Evolutionary conservation across 805 yeast genomes (phyloP).

Genomic region (Starmerella bombi): DNA sequence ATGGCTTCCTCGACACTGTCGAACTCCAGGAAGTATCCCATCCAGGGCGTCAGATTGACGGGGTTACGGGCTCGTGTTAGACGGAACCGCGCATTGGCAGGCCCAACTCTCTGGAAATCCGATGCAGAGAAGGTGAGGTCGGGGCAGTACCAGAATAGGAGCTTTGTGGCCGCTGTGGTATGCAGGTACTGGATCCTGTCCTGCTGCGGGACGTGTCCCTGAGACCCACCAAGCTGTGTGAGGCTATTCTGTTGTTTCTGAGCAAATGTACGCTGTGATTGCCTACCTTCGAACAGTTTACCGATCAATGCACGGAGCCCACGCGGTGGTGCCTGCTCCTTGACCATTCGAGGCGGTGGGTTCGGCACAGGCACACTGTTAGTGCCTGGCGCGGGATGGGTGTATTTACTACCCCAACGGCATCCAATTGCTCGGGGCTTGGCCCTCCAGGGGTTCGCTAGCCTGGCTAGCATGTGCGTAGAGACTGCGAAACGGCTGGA

Average conservation of each 20-base stretch:
- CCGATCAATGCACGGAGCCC: constrained; percentile 15
- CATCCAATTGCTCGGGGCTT: too few relatives aligned
- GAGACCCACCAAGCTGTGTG: neutral
- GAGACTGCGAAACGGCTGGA: too few relatives aligned
- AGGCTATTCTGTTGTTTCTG: constrained; percentile 2
- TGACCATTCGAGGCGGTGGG: constrained; percentile 16
- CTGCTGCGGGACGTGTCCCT: neutral
- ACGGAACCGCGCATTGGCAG: constrained; percentile 26
- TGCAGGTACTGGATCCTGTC: constrained; percentile 13
- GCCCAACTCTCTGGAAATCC: constrained; percentile 27
- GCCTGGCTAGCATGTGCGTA: too few relatives aligned
- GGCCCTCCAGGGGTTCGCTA: too few relatives aligned
- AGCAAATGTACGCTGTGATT: constrained; percentile 1
- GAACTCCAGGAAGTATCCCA: constrained; percentile 44
- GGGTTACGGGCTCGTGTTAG: constrained; percentile 41
- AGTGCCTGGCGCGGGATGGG: constrained; percentile 12
- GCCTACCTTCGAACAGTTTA: constrained; percentile 6
- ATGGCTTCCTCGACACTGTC: constrained; percentile 37
- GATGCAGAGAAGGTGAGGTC: constrained; percentile 23
- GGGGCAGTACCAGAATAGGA: constrained; percentile 27
- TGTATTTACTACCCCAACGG: neutral
- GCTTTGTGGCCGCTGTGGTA: constrained; percentile 20
- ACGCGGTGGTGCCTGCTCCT: constrained; percentile 11
- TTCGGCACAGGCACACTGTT: constrained; percentile 12
- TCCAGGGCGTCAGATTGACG: constrained; percentile 32